Base-by-base conservation (phyloP, 2,329 filamentous ascomycete species). In the Trichoderma simmonsii region DNA sequence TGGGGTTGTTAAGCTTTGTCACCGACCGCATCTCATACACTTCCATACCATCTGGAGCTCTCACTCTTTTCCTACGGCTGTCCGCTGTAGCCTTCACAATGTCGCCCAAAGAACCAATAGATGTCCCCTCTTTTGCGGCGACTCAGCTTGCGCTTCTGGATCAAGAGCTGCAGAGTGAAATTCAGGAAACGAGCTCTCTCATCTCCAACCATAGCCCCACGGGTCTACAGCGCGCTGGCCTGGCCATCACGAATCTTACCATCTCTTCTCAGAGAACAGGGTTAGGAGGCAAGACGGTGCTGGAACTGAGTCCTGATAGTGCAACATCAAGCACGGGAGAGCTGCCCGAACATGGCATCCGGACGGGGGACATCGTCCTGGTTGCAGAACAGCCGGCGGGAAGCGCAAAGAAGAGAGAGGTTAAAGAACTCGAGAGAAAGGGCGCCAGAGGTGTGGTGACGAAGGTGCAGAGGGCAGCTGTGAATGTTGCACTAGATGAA, bases 271-370 rank as follows among this genome's bases (percentile, higher is more conserved):
- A 93, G 79, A 91, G 95, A 34, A 99, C 96, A 0, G 96, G 96
- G 0, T 86, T 98, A 48, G 96, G 95, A 18, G 96, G 96, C n/a
- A 93, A 94, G 75, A 94, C 93, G 0, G 92, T 99, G 2, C 84
- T 98, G 4, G 95, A 98, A 80, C 89, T 99, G 1, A 83, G 84
- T 18, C 85, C 89, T 0, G 95, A 98, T 77, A 83, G 88, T n/a
- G 92, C 94, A 0, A 87, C 91, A 2, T 86, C 88, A 4, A 67
- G 75, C 15, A 78, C 77, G 24, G 81, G 84, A 0, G 88, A 90
- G 74, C 83, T 95, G 24, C 90, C 91, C 1, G 91, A 93, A 79
- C 93, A 95, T 83, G 92, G 92, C 30, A 83, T 96, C 66, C 86
- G 93, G 2, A 87, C 89, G 0, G 93, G 93, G 1, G 93, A 96